These are phyloP conservation scores for Exophiala sp. DNA, from an alignment of 2,329 filamentous ascomycete species.

Conservation along the genomic window DNA sequence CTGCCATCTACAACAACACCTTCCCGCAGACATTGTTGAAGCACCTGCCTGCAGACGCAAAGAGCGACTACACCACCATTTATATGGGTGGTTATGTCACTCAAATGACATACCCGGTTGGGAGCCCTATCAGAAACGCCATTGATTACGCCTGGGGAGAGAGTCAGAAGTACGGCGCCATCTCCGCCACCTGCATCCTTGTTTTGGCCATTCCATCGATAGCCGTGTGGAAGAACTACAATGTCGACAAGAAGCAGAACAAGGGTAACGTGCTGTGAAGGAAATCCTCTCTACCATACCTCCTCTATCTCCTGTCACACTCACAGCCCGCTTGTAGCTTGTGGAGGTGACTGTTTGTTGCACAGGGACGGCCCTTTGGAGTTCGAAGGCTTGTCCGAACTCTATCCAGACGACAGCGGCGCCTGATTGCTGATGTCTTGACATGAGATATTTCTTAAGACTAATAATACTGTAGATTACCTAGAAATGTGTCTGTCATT, in stretches of 20 bases:
- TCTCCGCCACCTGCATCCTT: slow-evolving; percentile 30
- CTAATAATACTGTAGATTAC: too few relatives aligned
- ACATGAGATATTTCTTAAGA: too few relatives aligned
- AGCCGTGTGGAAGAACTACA: slow-evolving; percentile 25
- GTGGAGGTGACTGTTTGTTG: too few relatives aligned
- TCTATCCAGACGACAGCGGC: too few relatives aligned
- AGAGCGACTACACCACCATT: slow-evolving; percentile 42
- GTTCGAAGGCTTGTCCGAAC: too few relatives aligned
- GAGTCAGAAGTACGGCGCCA: slow-evolving; percentile 39
- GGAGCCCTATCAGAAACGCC: slow-evolving; percentile 38
- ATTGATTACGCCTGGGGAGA: slow-evolving; percentile 37
- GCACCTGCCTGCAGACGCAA: slow-evolving; percentile 32
- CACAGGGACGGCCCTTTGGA: too few relatives aligned
- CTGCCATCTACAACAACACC: slow-evolving; percentile 35
- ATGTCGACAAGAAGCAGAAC: slow-evolving; percentile 34
- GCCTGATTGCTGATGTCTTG: too few relatives aligned
- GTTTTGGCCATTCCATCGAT: slow-evolving; percentile 18
- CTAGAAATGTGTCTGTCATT: too few relatives aligned
- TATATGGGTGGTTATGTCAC: slow-evolving; percentile 46
- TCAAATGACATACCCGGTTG: slow-evolving; percentile 46
- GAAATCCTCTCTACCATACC: too few relatives aligned
- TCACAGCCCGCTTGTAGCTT: too few relatives aligned
- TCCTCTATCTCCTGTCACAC: too few relatives aligned
- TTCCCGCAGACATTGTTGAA: slow-evolving; percentile 36
- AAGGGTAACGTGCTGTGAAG: slow-evolving; percentile 33